Percentiles rank a stretch among this genome's conserved stretches.
These are phyloP conservation scores for Glaciozyma martinii DNA, from an alignment of 768 basidiomycete species.

Conservation along the genomic window DNA sequence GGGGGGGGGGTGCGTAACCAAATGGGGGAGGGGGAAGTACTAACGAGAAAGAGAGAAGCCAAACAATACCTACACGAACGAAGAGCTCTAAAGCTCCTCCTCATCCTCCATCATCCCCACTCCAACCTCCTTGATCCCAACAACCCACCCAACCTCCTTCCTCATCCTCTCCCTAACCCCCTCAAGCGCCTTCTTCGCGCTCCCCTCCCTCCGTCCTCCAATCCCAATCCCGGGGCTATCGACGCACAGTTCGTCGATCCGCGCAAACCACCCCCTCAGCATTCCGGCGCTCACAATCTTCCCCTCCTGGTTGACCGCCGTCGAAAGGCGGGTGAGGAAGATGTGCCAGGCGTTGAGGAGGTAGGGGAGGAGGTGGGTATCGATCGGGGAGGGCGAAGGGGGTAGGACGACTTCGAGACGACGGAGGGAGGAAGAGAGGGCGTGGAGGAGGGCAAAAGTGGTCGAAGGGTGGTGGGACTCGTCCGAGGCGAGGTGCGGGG, in stretches of 20 bases:
- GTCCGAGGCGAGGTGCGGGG: not conserved
- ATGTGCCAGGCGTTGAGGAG: constrained; percentile 32
- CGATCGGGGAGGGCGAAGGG: constrained; percentile 5
- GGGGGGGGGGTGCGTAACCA: not conserved
- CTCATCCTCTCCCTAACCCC: constrained; percentile 31
- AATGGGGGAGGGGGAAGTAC: too few relatives aligned
- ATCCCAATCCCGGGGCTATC: not conserved
- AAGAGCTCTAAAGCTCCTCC: constrained; percentile 3
- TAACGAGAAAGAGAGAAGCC: not conserved
- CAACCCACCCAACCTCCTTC: constrained; percentile 33
- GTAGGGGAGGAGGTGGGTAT: constrained; percentile 24
- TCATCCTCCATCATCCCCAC: constrained; percentile 3
- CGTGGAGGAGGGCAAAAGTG: constrained; percentile 31
- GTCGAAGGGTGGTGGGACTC: constrained; percentile 30
- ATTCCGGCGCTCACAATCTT: constrained; percentile 21
- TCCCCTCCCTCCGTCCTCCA: not conserved
- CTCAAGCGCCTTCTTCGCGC: constrained; percentile 23
- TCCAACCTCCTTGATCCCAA: constrained; percentile 9
- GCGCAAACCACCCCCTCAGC: constrained; percentile 26
- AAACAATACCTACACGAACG: not conserved
- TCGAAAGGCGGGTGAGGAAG: constrained; percentile 27
- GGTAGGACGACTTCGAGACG: constrained; percentile 31
- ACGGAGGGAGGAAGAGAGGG: constrained; percentile 25
- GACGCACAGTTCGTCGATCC: constrained; percentile 22
- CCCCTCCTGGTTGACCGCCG: constrained; percentile 29